Evolutionary conservation across 257 asterid genomes (phyloP), one percentile per base, ranked within the genome.

Genomic region (Penstemon davidsonii): DNA sequence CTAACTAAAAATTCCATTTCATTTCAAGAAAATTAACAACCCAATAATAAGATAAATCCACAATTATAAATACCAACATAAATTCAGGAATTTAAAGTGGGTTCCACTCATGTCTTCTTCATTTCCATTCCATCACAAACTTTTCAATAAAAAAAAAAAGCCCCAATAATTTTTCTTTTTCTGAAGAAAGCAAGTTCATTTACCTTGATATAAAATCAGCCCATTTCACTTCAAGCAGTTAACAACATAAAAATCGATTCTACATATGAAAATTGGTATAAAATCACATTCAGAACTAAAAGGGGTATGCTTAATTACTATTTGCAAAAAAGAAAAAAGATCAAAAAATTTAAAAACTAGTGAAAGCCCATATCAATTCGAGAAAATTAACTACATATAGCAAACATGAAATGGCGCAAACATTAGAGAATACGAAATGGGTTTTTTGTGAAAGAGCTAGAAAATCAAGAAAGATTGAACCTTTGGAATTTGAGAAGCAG

Each of bases 21-120:
- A 38, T 9, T 41, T 43, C 73, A 53, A 70, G 70, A 44, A 78
- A 60, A n/a, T 67, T 64, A 73, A 69, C 69, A 10, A 38, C 33
- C 69, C 60, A 63, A 68, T 50, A 51, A 38, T 33, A 60, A 73
- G 63, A 78, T 63, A 71, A 63, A 39, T 46, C 67, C 73, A 60
- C 13, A 64, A 71, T 46, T 62, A 70, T 72, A 49, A 69, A 75
- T n/a, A 55, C 62, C 64, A 38, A 64, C 68, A 85, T 75, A 60
- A 55, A 71, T 53, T 43, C 40, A 53, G 49, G 33, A 56, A 64
- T 45, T 55, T 71, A 59, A 79, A 65, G 73, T 72, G 77, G 79
- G 73, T 1, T 81, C 83, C 72, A 56, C 74, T 42, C 45, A 58
- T 45, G 70, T 65, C 73, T 67, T 74, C 62, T 47, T 75, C 55